Conservation (phyloP, 1,284 basidiomycete genomes). For the Leccinum solheimii region DNA sequence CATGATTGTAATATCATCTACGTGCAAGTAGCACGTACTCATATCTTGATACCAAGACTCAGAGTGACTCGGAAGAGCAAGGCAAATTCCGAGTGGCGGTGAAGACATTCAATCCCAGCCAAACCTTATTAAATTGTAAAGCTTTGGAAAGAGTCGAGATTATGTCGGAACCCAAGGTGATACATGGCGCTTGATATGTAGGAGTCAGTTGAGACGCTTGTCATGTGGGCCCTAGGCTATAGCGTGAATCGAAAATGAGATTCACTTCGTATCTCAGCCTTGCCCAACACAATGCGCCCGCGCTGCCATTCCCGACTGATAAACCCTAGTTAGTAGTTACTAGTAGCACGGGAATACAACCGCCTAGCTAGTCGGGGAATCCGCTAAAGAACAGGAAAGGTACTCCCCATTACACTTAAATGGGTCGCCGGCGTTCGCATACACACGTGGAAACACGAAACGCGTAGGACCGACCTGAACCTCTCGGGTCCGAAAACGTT, state of each 20-base stretch:
- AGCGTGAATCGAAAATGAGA: no score
- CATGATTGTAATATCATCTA: constrained; percentile 16
- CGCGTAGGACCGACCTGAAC: background rate
- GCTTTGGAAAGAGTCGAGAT: no score
- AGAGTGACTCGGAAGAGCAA: background rate
- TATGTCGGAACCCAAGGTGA: no score
- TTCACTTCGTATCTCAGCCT: no score
- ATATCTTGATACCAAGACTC: background rate
- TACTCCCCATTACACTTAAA: background rate
- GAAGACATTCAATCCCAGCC: background rate
- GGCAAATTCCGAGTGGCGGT: background rate
- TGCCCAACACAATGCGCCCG: background rate
- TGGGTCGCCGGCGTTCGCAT: background rate
- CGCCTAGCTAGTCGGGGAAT: no score
- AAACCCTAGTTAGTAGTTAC: background rate
- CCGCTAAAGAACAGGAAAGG: no score
- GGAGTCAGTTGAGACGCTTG: no score
- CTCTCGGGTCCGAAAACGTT: background rate
- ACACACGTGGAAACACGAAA: background rate
- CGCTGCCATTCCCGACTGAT: background rate
- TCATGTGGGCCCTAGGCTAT: no score
- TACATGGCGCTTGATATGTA: no score
- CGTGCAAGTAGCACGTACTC: background rate
- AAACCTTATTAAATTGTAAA: background rate
- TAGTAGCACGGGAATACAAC: background rate